Evolutionary conservation across 495 filamentous ascomycete species (phyloP), one percentile per base, ranked within the genome.

Genomic region (Talaromyces adpressus): DNA sequence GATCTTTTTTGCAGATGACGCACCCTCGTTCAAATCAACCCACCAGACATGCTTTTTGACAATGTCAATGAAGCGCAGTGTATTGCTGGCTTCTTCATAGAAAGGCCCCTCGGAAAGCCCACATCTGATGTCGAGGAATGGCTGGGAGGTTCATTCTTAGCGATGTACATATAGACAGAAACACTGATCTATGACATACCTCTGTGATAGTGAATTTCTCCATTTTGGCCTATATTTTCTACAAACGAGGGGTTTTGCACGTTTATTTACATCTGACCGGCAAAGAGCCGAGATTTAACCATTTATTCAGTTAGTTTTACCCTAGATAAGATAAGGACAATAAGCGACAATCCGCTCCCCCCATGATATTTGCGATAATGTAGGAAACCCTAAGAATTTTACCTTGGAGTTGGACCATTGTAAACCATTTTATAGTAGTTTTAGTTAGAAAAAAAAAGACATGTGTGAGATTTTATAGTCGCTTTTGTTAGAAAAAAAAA

Each of bases 11-110:
- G 93, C 78, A 41, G 88, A 88, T n/a, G 75, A 75, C 20, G 88
- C 82, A 6, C 87, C 88, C 63, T 82, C 72, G 45, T 71, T 75
- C 25, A 94, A 77, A 69, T 91, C 83, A 64, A 96, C 80, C 34
- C 77, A 77, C 75, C 94, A 92, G 45, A 96, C 71, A 66, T 87
- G 84, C 71, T 88, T 81, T 64, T 90, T 85, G 74, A 86, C 90
- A 74, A 97, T 95, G 77, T 98, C 93, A 63, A 96, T 86, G 73
- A 93, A 96, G 66, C 93, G 91, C 47, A 97, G 83, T 62, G 84
- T 84, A 66, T 91, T 82, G 51, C 81, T 87, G 25, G 74, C 73
- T 36, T 79, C 72, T 69, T 95, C 90, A 74, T 89, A 90, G 77
- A 84, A 92, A 16, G 93, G 93, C 2, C 86, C 93, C 77, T 97